Conservation (phyloP, 164 flowering plant species). For the Vitis cinerea region DNA sequence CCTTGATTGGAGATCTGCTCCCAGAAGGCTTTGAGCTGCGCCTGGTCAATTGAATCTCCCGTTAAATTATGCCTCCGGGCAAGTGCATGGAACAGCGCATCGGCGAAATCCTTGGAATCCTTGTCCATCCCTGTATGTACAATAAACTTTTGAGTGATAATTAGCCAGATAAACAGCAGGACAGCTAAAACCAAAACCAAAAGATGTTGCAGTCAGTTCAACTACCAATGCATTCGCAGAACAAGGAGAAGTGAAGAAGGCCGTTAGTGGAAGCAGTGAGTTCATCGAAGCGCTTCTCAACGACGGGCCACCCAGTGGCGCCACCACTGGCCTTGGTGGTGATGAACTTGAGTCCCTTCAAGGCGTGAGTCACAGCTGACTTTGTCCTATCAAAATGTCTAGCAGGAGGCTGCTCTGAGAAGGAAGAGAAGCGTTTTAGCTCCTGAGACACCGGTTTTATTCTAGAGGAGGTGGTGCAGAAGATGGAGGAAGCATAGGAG, state of each 20-base stretch:
- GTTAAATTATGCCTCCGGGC: slow-evolving; percentile 8
- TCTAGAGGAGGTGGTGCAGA: too few relatives aligned
- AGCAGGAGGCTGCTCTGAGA: slow-evolving; percentile 3
- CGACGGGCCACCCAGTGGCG: slow-evolving; percentile 21
- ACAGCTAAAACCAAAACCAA: not conserved
- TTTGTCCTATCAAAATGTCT: slow-evolving; percentile 19
- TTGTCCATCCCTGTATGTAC: slow-evolving; percentile 26
- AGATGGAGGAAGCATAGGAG: too few relatives aligned
- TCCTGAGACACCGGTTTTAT: too few relatives aligned
- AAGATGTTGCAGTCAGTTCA: not conserved
- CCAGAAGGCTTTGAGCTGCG: slow-evolving; percentile 31
- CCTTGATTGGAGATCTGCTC: slow-evolving; percentile 30
- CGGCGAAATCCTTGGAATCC: slow-evolving; percentile 33
- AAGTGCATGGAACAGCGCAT: slow-evolving; percentile 27
- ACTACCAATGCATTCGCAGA: slow-evolving; percentile 32
- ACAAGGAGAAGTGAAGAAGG: slow-evolving; percentile 18
- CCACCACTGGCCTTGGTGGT: slow-evolving; percentile 18
- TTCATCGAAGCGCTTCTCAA: slow-evolving; percentile 29
- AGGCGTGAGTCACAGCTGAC: slow-evolving; percentile 24
- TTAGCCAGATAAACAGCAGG: too few relatives aligned
- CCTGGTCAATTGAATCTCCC: slow-evolving; percentile 22
- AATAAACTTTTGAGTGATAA: too few relatives aligned
- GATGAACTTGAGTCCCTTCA: slow-evolving; percentile 36
- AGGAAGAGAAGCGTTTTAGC: too few relatives aligned
- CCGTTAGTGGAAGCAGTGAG: slow-evolving; percentile 23